Evolutionary conservation across 2,329 filamentous ascomycete genomes (phyloP), one percentile per base, ranked within the genome.

Genomic region (Fusarium nelsonii): DNA sequence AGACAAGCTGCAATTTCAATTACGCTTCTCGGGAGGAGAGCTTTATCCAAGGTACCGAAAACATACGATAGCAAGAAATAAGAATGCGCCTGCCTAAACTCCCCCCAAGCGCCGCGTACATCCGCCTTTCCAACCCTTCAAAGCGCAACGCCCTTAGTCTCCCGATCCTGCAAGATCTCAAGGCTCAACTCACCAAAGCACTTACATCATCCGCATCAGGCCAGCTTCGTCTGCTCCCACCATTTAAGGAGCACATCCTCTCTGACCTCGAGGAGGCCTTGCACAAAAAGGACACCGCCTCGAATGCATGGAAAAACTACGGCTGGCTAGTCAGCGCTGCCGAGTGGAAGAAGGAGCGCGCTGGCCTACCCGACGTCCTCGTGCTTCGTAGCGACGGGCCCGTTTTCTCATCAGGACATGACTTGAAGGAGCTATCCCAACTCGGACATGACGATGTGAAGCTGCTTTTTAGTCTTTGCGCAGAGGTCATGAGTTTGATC

Each of bases 61-160:
- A 28, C 12, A 16, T 43, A 10, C 4, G 14, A 30, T 15, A 34
- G 15, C 7, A 26, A 49, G 4, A 6, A 20, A 23, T 3, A 16
- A 26, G 16, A 20, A 73, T 74, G 72, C 60, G 20, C 16, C 36
- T 74, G 6, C 72, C 69, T 1, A 72, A 71, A 12, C 54, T 74
- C 0, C 72, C 72, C 2, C 32, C 54, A 0, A 39, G 46, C 28
- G 67, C 51, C 6, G 60, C 70, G 1, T 74, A 74, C 37, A 69
- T 74, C 15, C 64, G 40, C 1, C 57, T 74, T 4, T 57, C 36
- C 45, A 73, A 74, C 18, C 72, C 72, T 0, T 16, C 63, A 8
- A 69, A 48, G 4, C 67, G 72, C 18, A 74, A 74, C n/a, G 72
- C 72, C 7, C 30, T 74, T 8, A 74, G 71, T 18, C 41, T 74